Evolutionary conservation across 2,329 filamentous ascomycete genomes (phyloP).

Genomic region (Fusarium aywerte): DNA sequence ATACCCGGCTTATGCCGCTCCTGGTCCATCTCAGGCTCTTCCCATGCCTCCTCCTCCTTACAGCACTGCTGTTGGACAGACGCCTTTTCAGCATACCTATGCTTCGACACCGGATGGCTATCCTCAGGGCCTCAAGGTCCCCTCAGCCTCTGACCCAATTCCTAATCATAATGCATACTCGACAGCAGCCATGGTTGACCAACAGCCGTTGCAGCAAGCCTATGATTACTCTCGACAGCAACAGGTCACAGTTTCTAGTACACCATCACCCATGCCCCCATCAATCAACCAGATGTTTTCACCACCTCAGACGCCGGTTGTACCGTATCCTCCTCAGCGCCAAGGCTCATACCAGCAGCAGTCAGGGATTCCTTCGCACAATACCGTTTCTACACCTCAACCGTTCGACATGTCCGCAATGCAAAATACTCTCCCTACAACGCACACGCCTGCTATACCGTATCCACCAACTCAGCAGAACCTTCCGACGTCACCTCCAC

Average conservation of each 20-base stretch:
- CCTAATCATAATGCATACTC: neutral
- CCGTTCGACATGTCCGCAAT: constrained; percentile 28
- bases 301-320: constrained; percentile 1
- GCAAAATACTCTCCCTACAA: constrained; percentile 24
- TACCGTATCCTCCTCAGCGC: neutral
- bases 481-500: neutral
- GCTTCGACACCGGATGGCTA: neutral
- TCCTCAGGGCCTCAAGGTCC: constrained; percentile 19
- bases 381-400: neutral
- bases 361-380: neutral
- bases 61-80: constrained; percentile 5
- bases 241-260: neutral
- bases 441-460: neutral
- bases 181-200: neutral
- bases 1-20: constrained; percentile 1
- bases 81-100: neutral
- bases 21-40: constrained; percentile 9
- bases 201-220: neutral
- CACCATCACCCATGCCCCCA: neutral
- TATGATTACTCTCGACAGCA: constrained; percentile 3
- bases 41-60: constrained; percentile 32
- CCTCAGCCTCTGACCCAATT: neutral
- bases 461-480: neutral
- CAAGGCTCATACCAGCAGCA: neutral
- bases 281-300: neutral